A percentile compares a stretch with the other conserved stretches of the same genome.
Evolutionary conservation across 257 asterid genomes (phyloP).

Genomic region (Scutellaria minor): DNA sequence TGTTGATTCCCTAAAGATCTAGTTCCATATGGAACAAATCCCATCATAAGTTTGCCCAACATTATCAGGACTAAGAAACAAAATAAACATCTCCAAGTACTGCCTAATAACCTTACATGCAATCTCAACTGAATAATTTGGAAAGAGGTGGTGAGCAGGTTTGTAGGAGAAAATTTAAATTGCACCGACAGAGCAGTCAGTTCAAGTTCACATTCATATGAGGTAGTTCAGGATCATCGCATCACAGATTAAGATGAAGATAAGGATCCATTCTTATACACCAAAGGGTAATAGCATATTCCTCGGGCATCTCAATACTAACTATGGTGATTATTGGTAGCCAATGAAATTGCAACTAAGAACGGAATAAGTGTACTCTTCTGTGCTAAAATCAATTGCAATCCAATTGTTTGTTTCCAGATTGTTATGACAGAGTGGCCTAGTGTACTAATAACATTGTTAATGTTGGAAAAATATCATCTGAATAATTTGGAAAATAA

Average conservation of each 20-base stretch:
- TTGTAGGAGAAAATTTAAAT: neutral
- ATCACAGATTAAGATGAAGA: constrained; percentile 5
- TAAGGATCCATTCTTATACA: constrained; percentile 11
- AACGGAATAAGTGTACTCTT: neutral
- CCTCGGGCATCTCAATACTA: constrained; percentile 19
- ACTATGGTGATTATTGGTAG: constrained; percentile 3
- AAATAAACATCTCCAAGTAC: neutral
- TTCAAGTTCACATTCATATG: neutral
- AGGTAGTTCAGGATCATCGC: neutral
- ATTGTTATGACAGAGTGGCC: neutral
- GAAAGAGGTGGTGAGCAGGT: neutral
- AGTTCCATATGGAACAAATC: constrained; percentile 28
- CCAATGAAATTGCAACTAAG: neutral
- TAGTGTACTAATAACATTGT: neutral
- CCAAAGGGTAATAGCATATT: neutral
- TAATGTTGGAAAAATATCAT: neutral
- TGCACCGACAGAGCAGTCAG: neutral
- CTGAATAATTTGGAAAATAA: neutral
- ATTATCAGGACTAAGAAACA: neutral
- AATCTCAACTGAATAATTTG: neutral
- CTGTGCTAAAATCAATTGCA: neutral
- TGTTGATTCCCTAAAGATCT: constrained; percentile 84
- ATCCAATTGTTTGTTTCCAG: neutral
- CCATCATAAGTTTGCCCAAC: constrained; percentile 1
- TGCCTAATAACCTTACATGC: neutral